A percentile compares a stretch with the other conserved stretches of the same genome.
These are phyloP conservation scores for Thamnidium elegans DNA, from an alignment of 192 early-diverging fungal species.

Conservation along the genomic window DNA sequence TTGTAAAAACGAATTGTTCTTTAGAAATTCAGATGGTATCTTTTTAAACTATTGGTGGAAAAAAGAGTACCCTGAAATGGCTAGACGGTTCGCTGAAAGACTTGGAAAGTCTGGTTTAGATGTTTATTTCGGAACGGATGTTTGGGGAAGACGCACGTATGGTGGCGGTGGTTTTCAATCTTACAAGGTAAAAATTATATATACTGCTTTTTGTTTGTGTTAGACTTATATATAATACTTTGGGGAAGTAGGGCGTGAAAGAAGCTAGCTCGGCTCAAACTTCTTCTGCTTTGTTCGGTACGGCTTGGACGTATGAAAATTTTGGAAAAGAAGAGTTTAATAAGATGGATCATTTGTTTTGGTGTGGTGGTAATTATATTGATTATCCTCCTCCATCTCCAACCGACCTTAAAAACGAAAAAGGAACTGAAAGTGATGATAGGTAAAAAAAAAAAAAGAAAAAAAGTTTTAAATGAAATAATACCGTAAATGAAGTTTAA, in stretches of 20 bases:
- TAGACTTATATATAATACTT: constrained; percentile 1
- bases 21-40: constrained; percentile 51
- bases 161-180: constrained; percentile 50
- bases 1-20: constrained; percentile 50
- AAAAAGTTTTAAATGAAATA: no score
- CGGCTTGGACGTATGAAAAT: constrained; percentile 63
- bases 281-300: constrained; percentile 60
- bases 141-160: constrained; percentile 62
- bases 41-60: constrained; percentile 47
- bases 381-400: neutral
- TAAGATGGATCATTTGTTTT: constrained; percentile 50
- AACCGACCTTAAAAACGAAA: neutral
- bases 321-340: constrained; percentile 47
- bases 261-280: constrained; percentile 41
- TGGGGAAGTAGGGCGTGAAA: constrained; percentile 42
- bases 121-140: constrained; percentile 63
- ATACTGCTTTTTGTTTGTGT: neutral
- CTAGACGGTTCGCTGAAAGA: constrained; percentile 35
- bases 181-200: constrained; percentile 17
- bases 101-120: constrained; percentile 34
- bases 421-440: constrained; percentile 2
- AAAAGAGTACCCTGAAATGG: constrained; percentile 28
- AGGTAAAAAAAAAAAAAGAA: no score
- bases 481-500: no score
- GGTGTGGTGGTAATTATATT: constrained; percentile 36